These are phyloP conservation scores for Naganishia kalamii DNA, from an alignment of 768 basidiomycete species.

Conservation along the genomic window DNA sequence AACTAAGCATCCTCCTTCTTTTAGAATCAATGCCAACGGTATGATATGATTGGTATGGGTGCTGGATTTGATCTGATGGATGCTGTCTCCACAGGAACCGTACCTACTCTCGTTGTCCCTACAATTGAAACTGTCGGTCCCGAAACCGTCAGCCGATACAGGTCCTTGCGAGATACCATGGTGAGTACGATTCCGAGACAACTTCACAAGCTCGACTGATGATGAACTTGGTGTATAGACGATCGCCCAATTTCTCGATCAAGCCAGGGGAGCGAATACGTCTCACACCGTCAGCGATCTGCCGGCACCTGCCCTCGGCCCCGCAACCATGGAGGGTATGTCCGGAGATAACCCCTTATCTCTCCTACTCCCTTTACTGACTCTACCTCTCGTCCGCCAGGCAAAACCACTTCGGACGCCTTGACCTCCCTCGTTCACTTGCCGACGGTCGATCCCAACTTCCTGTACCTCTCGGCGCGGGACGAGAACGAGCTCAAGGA, in stretches of 20 bases:
- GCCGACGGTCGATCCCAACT: conserved; percentile 58
- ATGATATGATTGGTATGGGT: conserved; percentile 16
- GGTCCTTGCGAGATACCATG: conserved; percentile 68
- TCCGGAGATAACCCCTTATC: conserved; percentile 25
- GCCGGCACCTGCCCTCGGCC: conserved; percentile 69
- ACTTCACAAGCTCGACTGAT: not conserved
- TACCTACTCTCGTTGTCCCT: conserved; percentile 81
- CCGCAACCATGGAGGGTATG: conserved; percentile 68
- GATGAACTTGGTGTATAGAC: conserved; percentile 49
- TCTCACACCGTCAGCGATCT: conserved; percentile 65
- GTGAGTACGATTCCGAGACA: conserved; percentile 45
- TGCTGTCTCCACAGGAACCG: conserved; percentile 54
- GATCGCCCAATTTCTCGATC: conserved; percentile 74
- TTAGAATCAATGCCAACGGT: conserved; percentile 74
- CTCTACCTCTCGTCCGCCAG: conserved; percentile 18
- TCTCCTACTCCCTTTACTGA: not conserved
- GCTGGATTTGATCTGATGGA: not conserved
- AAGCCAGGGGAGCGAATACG: conserved; percentile 65
- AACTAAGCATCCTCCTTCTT: not conserved
- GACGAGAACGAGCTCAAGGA: conserved; percentile 53
- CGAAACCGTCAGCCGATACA: conserved; percentile 71
- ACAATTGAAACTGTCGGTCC: conserved; percentile 63
- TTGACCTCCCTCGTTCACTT: conserved; percentile 60
- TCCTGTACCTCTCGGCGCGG: conserved; percentile 59
- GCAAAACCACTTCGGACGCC: conserved; percentile 48